Evolutionary conservation across 768 basidiomycete species (phyloP).

Genomic region (Plicaturopsis crispa): DNA sequence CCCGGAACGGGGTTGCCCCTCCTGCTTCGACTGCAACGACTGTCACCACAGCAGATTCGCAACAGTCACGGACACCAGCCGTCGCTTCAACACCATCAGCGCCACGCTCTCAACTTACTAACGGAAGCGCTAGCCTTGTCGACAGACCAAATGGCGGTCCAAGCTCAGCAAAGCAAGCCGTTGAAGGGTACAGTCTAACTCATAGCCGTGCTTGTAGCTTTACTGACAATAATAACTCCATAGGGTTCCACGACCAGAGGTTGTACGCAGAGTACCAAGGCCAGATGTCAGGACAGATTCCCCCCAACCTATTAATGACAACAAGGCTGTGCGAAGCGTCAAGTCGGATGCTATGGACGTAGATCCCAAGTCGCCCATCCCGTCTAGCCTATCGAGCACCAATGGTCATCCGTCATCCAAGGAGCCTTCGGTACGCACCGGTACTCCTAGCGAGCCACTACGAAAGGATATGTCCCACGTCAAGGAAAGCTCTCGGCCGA

Average conservation of each 20-base stretch:
- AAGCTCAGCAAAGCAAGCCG: no score
- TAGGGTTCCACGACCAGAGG: slow-evolving; percentile 75
- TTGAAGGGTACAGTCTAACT: no score
- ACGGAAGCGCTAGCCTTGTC: slow-evolving; percentile 13
- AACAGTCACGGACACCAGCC: slow-evolving; percentile 1
- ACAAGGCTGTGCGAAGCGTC: no score
- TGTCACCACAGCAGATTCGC: not conserved
- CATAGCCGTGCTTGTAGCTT: no score
- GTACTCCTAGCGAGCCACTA: slow-evolving; percentile 12
- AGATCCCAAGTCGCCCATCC: slow-evolving; percentile 11
- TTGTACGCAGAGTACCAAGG: slow-evolving; percentile 57
- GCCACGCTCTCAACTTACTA: slow-evolving; percentile 47
- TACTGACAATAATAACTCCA: no score
- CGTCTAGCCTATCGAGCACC: not conserved
- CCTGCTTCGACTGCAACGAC: slow-evolving; percentile 1
- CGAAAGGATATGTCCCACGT: slow-evolving; percentile 12
- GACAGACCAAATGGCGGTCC: no score
- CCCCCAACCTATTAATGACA: slow-evolving; percentile 24
- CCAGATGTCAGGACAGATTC: slow-evolving; percentile 29
- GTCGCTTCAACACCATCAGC: slow-evolving; percentile 42
- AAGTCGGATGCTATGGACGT: slow-evolving; percentile 29
- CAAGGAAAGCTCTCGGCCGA: slow-evolving; percentile 10
- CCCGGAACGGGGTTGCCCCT: not conserved
- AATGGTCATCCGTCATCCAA: slow-evolving; percentile 15
- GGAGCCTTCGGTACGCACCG: slow-evolving; percentile 17